phyloP scores from a whole-genome alignment of 2,329 filamentous ascomycete genomes.

The Arthrocladium fulminans region DNA sequence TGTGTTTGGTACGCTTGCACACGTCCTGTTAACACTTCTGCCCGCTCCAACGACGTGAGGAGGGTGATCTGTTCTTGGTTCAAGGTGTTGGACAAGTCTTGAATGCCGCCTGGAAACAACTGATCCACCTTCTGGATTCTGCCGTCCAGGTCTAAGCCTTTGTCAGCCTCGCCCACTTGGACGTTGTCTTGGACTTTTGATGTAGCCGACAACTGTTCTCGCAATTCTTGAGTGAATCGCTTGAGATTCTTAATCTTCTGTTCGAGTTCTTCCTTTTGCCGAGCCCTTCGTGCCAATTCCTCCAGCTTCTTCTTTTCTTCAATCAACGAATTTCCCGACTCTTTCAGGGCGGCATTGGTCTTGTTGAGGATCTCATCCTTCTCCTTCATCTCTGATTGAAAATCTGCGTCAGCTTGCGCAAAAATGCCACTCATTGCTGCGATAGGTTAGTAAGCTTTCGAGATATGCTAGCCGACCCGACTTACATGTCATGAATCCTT shows the following conservation, averaged over 20 bases:
- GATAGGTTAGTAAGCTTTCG: constrained; percentile 30
- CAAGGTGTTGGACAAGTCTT: constrained; percentile 22
- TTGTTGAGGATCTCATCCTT: constrained; percentile 79
- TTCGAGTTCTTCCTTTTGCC: constrained; percentile 55
- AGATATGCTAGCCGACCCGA: neutral
- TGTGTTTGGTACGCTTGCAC: constrained; percentile 62
- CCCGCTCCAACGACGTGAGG: constrained; percentile 48
- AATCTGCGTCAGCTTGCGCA: constrained; percentile 66
- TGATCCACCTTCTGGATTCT: constrained; percentile 29
- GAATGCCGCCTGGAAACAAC: constrained; percentile 31
- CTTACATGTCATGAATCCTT: constrained; percentile 39
- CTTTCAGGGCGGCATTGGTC: constrained; percentile 70
- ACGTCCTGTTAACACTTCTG: constrained; percentile 55
- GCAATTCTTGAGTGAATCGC: constrained; percentile 62
- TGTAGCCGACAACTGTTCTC: constrained; percentile 37
- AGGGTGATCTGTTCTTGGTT: constrained; percentile 35
- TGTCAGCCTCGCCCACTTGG: constrained; percentile 41
- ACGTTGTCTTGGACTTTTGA: constrained; percentile 31
- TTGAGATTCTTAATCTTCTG: constrained; percentile 70
- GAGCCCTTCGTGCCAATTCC: constrained; percentile 55
- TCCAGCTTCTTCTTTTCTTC: constrained; percentile 69
- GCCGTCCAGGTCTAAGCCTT: constrained; percentile 30
- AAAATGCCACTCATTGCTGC: constrained; percentile 74
- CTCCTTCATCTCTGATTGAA: constrained; percentile 68
- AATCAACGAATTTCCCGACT: constrained; percentile 67